A percentile compares a stretch with the other conserved stretches of the same genome.
Evolutionary conservation across 2,329 filamentous ascomycete genomes (phyloP).

Genomic region (Penicillium sclerotiorum): DNA sequence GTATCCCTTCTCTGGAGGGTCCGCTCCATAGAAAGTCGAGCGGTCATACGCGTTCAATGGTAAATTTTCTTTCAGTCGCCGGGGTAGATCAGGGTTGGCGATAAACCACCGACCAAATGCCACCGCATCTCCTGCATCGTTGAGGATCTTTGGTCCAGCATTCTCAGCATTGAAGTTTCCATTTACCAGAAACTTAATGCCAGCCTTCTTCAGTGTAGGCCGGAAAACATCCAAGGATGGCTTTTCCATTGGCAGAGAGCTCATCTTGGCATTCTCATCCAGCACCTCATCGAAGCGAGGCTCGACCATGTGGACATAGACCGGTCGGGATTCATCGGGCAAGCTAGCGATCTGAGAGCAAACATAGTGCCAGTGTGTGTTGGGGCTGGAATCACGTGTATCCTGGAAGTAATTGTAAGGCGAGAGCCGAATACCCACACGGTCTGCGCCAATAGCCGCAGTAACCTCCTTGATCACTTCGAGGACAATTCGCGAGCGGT

Average conservation of each 20-base stretch:
- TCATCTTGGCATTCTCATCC: constrained; percentile 49
- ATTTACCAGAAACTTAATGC: constrained; percentile 40
- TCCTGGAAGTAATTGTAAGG: constrained; percentile 65
- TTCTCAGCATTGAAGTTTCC: constrained; percentile 30
- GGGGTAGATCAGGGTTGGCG: constrained; percentile 48
- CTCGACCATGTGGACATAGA: constrained; percentile 54
- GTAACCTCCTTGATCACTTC: constrained; percentile 57
- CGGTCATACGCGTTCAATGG: constrained; percentile 43
- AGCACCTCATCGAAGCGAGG: constrained; percentile 53
- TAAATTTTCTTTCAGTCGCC: constrained; percentile 38
- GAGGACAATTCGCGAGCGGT: constrained; percentile 54
- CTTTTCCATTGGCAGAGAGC: constrained; percentile 34
- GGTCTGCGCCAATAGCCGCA: constrained; percentile 49
- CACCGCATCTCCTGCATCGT: constrained; percentile 31
- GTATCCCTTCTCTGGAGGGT: constrained; percentile 37
- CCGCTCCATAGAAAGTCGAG: constrained; percentile 44
- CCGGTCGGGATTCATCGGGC: constrained; percentile 37
- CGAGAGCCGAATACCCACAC: constrained; percentile 60
- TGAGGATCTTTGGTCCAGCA: constrained; percentile 20
- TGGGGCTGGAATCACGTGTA: constrained; percentile 49
- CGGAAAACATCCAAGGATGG: constrained; percentile 47
- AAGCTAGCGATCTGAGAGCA: constrained; percentile 46
- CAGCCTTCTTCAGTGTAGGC: constrained; percentile 41
- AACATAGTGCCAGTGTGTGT: constrained; percentile 50
- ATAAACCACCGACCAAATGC: constrained; percentile 46